These are phyloP conservation scores for Teratosphaeriaceae sp. DNA, from an alignment of 2,329 filamentous ascomycete genomes.

Conservation along the genomic window DNA sequence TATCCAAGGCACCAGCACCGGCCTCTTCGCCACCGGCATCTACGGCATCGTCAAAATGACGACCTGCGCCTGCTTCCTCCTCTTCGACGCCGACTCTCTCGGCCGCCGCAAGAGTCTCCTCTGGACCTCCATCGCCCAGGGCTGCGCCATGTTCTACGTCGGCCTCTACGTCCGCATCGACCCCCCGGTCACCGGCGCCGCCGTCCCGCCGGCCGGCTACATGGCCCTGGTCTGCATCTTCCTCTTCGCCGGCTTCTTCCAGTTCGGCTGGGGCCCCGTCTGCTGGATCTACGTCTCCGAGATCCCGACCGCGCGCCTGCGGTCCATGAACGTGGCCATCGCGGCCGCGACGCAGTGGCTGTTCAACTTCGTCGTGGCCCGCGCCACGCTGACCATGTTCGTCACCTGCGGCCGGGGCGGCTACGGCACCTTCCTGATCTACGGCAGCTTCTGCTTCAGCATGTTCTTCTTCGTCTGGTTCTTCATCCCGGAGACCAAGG, in stretches of 20 bases:
- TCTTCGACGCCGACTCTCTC: constrained; percentile 66
- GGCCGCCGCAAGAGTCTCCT: constrained; percentile 55
- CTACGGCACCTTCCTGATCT: constrained; percentile 61
- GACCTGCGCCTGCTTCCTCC: constrained; percentile 57
- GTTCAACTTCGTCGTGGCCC: constrained; percentile 39
- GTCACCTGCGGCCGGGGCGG: constrained; percentile 44
- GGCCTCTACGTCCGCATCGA: constrained; percentile 62
- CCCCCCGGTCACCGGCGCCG: constrained; percentile 47
- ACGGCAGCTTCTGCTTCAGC: constrained; percentile 57
- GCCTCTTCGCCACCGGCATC: constrained; percentile 66
- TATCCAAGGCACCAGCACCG: constrained; percentile 49
- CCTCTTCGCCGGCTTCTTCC: constrained; percentile 64
- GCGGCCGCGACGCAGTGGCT: constrained; percentile 56
- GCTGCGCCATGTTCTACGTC: constrained; percentile 38
- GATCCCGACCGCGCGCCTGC: constrained; percentile 60
- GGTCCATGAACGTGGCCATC: constrained; percentile 61
- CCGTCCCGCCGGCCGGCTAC: constrained; percentile 61
- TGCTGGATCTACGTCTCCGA: constrained; percentile 68
- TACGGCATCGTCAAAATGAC: constrained; percentile 66
- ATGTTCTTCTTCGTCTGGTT: constrained; percentile 63
- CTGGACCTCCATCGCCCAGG: constrained; percentile 45
- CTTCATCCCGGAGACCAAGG: constrained; percentile 66
- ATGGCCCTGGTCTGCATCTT: constrained; percentile 66
- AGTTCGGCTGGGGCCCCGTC: constrained; percentile 59
- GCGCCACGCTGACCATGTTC: constrained; percentile 63